phyloP scores from a whole-genome alignment of 2,329 filamentous ascomycete genomes.

The Verticillium dahliae region DNA sequence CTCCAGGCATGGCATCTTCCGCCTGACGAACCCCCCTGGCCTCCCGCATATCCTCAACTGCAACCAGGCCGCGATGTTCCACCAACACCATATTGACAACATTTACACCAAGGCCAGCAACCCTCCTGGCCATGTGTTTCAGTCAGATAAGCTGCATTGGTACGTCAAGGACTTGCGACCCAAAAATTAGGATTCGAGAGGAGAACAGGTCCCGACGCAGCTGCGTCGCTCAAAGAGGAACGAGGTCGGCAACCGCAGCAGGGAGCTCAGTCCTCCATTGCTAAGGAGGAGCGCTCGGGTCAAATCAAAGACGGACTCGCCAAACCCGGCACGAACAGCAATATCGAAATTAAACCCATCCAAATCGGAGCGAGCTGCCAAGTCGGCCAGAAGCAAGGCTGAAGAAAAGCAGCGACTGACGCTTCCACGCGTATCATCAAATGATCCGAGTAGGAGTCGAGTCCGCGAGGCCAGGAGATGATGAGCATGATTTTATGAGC shows the following conservation, averaged over 20 bases:
- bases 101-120: constrained; percentile 71
- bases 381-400: neutral
- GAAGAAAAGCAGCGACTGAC: neutral
- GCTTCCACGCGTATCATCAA: neutral
- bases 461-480: neutral
- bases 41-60: constrained; percentile 80
- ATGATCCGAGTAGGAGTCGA: neutral
- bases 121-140: constrained; percentile 63
- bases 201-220: neutral
- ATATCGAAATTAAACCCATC: neutral
- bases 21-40: constrained; percentile 87
- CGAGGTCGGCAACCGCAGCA: neutral
- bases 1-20: constrained; percentile 78
- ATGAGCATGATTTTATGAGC: neutral
- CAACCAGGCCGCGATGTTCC: constrained; percentile 72
- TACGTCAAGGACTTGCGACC: constrained; percentile 48
- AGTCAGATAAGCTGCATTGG: constrained; percentile 58
- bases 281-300: neutral
- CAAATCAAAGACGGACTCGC: neutral
- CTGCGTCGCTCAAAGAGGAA: neutral
- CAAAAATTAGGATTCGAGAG: constrained; percentile 4
- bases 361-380: neutral
- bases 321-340: neutral
- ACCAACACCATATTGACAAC: constrained; percentile 61
- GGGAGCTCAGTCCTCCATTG: neutral